Conservation (phyloP, 2,329 filamentous ascomycete genomes). For the Grosmannia huntii region DNA sequence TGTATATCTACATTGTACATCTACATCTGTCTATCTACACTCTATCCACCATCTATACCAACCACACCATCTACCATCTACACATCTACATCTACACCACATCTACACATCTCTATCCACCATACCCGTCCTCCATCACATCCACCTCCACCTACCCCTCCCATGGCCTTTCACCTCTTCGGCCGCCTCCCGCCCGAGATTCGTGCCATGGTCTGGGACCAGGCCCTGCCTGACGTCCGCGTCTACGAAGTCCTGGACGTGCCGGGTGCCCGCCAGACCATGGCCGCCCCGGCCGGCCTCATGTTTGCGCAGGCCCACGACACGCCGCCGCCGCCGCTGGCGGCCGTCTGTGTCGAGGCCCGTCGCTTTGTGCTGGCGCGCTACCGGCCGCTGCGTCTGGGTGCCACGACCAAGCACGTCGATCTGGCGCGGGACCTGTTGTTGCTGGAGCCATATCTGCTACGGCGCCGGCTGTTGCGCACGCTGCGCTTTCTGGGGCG, state of each 20-base stretch:
- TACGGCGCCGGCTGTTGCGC: conserved; percentile 32
- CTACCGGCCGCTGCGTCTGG: conserved; percentile 31
- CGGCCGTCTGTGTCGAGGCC: conserved; percentile 30
- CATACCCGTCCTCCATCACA: background rate
- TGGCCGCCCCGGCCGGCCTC: conserved; percentile 26
- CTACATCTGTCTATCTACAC: background rate
- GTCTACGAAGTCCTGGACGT: conserved; percentile 35
- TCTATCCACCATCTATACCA: no score
- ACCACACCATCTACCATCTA: background rate
- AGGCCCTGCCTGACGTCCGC: conserved; percentile 29
- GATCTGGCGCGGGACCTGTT: conserved; percentile 32
- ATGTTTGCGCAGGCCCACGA: conserved; percentile 34
- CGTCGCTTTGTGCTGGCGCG: conserved; percentile 27
- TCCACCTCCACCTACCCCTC: background rate
- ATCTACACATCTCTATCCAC: background rate
- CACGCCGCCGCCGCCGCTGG: conserved; percentile 30
- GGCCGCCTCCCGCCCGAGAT: conserved; percentile 28
- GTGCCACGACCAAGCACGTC: conserved; percentile 32
- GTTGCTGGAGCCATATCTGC: conserved; percentile 33
- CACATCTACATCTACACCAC: background rate
- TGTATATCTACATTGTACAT: background rate
- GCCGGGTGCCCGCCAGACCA: conserved; percentile 26
- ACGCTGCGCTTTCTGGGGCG: conserved; percentile 32
- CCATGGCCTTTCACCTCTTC: conserved; percentile 16
- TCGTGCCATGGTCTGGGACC: conserved; percentile 32